Evolutionary conservation across 441 rosid genomes (phyloP).

Genomic region (Pelargonium australe): DNA sequence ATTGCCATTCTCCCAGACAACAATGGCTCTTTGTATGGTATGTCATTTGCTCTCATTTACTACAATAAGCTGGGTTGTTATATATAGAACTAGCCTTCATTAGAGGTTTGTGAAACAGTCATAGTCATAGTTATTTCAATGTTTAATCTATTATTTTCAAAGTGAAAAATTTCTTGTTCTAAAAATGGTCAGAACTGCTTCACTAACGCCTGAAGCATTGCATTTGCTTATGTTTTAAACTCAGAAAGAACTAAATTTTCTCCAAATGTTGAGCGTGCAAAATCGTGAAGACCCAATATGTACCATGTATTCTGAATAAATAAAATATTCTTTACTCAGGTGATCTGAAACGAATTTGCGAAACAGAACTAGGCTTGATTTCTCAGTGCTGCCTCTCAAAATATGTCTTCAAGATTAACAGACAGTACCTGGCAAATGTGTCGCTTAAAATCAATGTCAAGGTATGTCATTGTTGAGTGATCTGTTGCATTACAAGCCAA

Average conservation of each 20-base stretch:
- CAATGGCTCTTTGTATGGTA: constrained; percentile 92
- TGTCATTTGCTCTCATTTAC: constrained; percentile 4
- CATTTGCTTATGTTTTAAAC: not conserved
- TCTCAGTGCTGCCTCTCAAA: constrained; percentile 40
- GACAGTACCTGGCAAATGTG: constrained; percentile 34
- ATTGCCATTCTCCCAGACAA: constrained; percentile 88
- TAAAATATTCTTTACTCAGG: constrained; percentile 24
- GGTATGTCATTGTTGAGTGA: constrained; percentile 20
- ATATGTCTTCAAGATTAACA: constrained; percentile 32
- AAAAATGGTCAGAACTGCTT: not conserved
- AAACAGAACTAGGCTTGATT: constrained; percentile 36
- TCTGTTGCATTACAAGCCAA: not conserved
- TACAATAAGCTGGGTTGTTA: not conserved
- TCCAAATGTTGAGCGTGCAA: not conserved
- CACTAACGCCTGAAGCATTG: not conserved
- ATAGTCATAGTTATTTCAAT: not conserved
- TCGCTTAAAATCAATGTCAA: constrained; percentile 38
- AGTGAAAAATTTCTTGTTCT: not conserved
- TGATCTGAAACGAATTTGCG: constrained; percentile 37
- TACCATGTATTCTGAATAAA: constrained; percentile 10
- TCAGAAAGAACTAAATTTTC: not conserved
- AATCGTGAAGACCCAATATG: constrained; percentile 1
- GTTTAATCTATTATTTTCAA: not conserved
- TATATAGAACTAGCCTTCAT: not conserved
- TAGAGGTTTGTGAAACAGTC: not conserved